phyloP scores from a whole-genome alignment of 495 filamentous ascomycete species.

The Coniosporium apollinis region DNA sequence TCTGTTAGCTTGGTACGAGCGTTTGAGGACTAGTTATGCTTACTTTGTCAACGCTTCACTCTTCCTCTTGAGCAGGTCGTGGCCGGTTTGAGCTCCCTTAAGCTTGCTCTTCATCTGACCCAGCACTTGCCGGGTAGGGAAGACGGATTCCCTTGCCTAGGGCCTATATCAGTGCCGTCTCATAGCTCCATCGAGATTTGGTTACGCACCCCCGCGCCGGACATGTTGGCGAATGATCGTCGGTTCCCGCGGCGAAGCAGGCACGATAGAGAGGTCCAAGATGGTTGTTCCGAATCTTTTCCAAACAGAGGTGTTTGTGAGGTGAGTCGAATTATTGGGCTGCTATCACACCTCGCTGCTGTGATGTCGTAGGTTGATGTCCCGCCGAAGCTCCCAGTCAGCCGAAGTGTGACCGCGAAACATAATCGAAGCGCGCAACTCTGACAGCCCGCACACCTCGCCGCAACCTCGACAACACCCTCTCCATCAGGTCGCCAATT shows the following conservation, averaged over 20 bases:
- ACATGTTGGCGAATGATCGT: conserved; percentile 29
- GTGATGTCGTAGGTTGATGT: no score
- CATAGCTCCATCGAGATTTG: conserved; percentile 5
- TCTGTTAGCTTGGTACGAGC: not conserved
- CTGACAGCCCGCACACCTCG: no score
- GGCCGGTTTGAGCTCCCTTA: conserved; percentile 57
- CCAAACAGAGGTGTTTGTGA: no score
- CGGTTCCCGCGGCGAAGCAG: not conserved
- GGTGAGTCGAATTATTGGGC: no score
- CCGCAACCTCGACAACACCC: not conserved
- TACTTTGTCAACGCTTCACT: conserved; percentile 29
- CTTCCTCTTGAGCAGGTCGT: conserved; percentile 29
- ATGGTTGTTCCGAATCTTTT: no score
- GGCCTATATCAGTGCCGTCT: conserved; percentile 5
- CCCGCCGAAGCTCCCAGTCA: no score
- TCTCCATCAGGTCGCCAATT: no score
- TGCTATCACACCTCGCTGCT: no score
- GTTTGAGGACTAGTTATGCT: conserved; percentile 3
- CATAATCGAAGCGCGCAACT: no score
- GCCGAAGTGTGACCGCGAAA: no score
- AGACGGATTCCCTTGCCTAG: conserved; percentile 83
- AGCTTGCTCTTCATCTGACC: conserved; percentile 97
- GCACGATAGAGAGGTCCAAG: conserved; percentile 15
- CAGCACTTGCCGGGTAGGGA: conserved; percentile 92
- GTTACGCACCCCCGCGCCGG: conserved; percentile 37